Evolutionary conservation across 1,284 basidiomycete species (phyloP).

Genomic region (Ustilago loliicola): DNA sequence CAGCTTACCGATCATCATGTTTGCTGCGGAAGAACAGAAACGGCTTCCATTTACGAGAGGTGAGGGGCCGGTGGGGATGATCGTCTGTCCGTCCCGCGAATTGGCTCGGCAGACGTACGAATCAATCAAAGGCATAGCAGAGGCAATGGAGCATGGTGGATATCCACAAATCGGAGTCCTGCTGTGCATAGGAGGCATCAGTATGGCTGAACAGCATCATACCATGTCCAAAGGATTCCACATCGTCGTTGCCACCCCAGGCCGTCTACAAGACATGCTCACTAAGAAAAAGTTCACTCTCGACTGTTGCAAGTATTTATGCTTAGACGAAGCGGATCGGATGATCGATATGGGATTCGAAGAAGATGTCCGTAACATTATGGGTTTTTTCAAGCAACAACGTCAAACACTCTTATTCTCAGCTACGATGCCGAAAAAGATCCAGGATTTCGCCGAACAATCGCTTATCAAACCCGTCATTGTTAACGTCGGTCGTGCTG

Average conservation of each 20-base stretch:
- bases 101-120: slow-evolving; percentile 86
- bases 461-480: slow-evolving; percentile 91
- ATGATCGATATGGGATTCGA: slow-evolving; percentile 99
- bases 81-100: slow-evolving; percentile 78
- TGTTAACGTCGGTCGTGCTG: slow-evolving; percentile 97
- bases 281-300: slow-evolving; percentile 93
- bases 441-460: slow-evolving; percentile 97
- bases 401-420: slow-evolving; percentile 97
- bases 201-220: slow-evolving; percentile 95
- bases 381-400: slow-evolving; percentile 97
- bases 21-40: slow-evolving; percentile 81
- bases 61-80: slow-evolving; percentile 93
- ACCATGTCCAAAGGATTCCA: slow-evolving; percentile 90
- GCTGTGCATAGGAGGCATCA: slow-evolving; percentile 96
- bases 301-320: slow-evolving; percentile 83
- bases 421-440: slow-evolving; percentile 98
- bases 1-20: slow-evolving; percentile 76
- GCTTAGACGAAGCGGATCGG: slow-evolving; percentile 98
- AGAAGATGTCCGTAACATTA: slow-evolving; percentile 97
- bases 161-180: slow-evolving; percentile 83
- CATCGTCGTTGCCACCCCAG: slow-evolving; percentile 86
- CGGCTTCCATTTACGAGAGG: slow-evolving; percentile 90
- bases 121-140: slow-evolving; percentile 87
- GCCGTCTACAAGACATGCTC: slow-evolving; percentile 74
- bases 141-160: slow-evolving; percentile 81